phyloP scores from a whole-genome alignment of 306 rosid genomes.

The Cucurbita argyrosperma region DNA sequence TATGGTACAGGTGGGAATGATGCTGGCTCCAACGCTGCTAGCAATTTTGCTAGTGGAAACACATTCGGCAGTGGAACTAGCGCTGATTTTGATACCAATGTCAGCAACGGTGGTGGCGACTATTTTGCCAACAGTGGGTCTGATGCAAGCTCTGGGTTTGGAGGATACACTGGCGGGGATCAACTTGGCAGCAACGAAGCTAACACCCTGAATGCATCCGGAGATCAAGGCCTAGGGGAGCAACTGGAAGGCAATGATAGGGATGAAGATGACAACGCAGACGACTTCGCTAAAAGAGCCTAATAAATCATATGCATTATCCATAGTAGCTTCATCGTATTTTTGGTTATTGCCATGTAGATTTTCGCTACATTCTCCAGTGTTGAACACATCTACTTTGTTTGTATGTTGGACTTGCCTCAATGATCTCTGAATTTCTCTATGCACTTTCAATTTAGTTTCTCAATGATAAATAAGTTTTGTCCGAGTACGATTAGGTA shows the following conservation, averaged over 20 bases:
- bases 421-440: not conserved
- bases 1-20: slow-evolving; percentile 18
- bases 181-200: slow-evolving; percentile 11
- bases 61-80: not conserved
- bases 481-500: not conserved
- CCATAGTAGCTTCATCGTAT: not conserved
- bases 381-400: not conserved
- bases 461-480: not conserved
- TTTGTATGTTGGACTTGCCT: not conserved
- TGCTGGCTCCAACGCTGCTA: slow-evolving; percentile 14
- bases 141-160: slow-evolving; percentile 14
- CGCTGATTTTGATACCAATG: slow-evolving; percentile 9
- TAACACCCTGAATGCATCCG: not conserved
- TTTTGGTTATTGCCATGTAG: not conserved
- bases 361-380: not conserved
- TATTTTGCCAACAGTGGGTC: slow-evolving; percentile 8
- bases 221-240: slow-evolving; percentile 13
- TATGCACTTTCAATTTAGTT: not conserved
- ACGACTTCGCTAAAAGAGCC: slow-evolving; percentile 54
- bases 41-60: slow-evolving; percentile 19
- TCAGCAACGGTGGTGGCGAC: slow-evolving; percentile 2
- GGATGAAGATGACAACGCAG: slow-evolving; percentile 24
- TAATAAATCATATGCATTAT: slow-evolving; percentile 14
- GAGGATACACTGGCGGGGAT: slow-evolving; percentile 14
- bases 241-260: slow-evolving; percentile 24